Base-by-base conservation (phyloP, 2,329 filamentous ascomycete species). In the Escovopsis sp. region DNA sequence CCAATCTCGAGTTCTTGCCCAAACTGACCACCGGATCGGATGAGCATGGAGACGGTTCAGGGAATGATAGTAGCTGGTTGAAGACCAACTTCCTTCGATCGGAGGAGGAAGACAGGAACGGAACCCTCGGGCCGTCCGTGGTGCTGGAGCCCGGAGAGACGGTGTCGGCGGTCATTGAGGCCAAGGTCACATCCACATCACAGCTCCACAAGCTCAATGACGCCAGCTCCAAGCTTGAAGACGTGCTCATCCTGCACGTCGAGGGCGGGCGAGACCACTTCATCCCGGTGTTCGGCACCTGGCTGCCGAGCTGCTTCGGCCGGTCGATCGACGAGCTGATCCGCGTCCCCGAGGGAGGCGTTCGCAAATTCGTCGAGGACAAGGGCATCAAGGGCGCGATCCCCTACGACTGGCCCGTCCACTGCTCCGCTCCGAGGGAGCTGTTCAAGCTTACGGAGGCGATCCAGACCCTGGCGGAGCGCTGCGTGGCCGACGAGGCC, bases 311-410 rank as follows among this genome's bases (percentile, higher is more conserved):
- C 0, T 84, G 79, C 51, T 84, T 96, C 39, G 85, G 84, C 0
- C 78, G 85, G 32, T 88, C 84, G 0, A 72, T 98, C n/a, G 81
- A 88, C 45, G 88, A 94, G 53, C 71, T 98, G 8, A 85, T 93
- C 39, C 77, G 81, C 14, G 76, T 95, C 5, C 88, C 91, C 0
- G 88, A 73, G 10, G 86, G 88, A 5, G 81, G 91, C 5, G 83
- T 83, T 43, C 67, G 86, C 15, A 63, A 57, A 7, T 70, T 79
- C 33, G 48, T 65, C 32, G 47, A 52, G 14, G 55, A 58, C 5
- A 54, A 55, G 16, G 51, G 55, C 7, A 64, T 65, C 12, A 58
- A 61, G 3, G 69, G 68, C 2, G 64, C 67, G 47, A 80, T 73
- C 45, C 68, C 65, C 37, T 73, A 69, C 52, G 70, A 66, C 53